These are phyloP conservation scores for Candida tetrigidarum DNA, from an alignment of 1,139 yeast species.

Conservation along the genomic window DNA sequence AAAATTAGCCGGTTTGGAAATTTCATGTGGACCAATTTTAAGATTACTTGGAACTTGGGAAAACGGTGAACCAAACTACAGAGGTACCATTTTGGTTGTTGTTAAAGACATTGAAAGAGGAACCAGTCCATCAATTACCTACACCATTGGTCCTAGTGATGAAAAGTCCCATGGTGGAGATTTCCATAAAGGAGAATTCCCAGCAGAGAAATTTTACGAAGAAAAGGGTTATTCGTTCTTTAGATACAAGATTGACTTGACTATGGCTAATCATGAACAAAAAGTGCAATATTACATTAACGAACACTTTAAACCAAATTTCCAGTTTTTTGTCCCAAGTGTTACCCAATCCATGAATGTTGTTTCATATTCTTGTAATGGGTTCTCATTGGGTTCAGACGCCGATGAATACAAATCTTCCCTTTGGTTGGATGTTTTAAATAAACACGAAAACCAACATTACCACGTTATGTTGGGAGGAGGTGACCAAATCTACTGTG, in stretches of 20 bases:
- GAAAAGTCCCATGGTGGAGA: conserved; percentile 13
- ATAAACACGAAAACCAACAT: conserved; percentile 60
- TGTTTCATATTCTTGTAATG: conserved; percentile 87
- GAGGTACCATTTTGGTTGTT: conserved; percentile 69
- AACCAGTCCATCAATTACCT: conserved; percentile 41
- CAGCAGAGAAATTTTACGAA: conserved; percentile 43
- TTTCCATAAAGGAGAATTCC: conserved; percentile 46
- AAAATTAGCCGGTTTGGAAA: conserved; percentile 40
- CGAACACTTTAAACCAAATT: conserved; percentile 37
- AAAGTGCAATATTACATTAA: conserved; percentile 64
- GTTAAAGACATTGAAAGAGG: conserved; percentile 42
- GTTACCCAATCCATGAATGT: conserved; percentile 70
- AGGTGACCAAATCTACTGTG: conserved; percentile 95
- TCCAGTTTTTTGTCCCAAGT: conserved; percentile 63
- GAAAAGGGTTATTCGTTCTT: conserved; percentile 56
- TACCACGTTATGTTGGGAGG: conserved; percentile 98
- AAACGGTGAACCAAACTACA: conserved; percentile 50
- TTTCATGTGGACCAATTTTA: conserved; percentile 79
- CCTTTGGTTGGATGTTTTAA: conserved; percentile 83
- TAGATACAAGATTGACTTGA: conserved; percentile 61
- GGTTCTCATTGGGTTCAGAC: conserved; percentile 80
- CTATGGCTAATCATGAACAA: conserved; percentile 54
- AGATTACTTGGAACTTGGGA: conserved; percentile 66
- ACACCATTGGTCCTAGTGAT: conserved; percentile 41
- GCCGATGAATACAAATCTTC: conserved; percentile 71